Evolutionary conservation across 1,284 basidiomycete genomes (phyloP), one percentile per base, ranked within the genome.

Genomic region (Ganoderma leucocontextum): DNA sequence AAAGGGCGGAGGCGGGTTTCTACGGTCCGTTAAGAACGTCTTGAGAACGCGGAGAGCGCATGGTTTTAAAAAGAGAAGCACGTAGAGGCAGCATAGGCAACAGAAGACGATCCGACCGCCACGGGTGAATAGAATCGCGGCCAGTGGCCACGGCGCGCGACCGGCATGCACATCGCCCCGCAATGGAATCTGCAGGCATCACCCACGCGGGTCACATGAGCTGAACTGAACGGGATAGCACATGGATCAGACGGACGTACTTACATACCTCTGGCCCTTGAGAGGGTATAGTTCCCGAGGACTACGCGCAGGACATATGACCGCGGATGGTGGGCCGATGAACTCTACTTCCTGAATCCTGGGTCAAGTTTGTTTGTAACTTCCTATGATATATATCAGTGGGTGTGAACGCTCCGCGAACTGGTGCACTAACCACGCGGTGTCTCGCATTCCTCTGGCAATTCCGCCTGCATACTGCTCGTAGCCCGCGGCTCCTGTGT

Each of bases 61-160:
- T 68, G 70, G 66, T 60, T 42, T 17, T 59, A 38, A 65, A 22
- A 35, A 63, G 44, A 64, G 68, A 73, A 69, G 64, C 57, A 13
- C 52, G 62, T 29, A 47, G 69, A 35, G 55, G 25, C 55, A 19
- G 7, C 4, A 22, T 19, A 38, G 52, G 55, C 62, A 49, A 65
- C 47, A 47, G 44, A 63, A 44, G 29, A 44, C 12, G 41, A 42
- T 36, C 52, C 35, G 36, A 41, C 65, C 44, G 38, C 22, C 62
- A 35, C 35, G 47, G 58, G 33, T 68, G 66, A 25, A 59, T 53
- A 53, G 57, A n/a, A 1, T 55, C 55, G 35, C n/a, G 55, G 29
- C 35, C 22, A 64, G n/a, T n/a, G 15, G 36, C 35, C 22, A 64
- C n/a, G 57, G 17, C 19, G 47, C 19, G 12, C 6, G 25, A 41